Conservation (phyloP, 352 stramenopile species). For the Proteromonas lacertae region DNA sequence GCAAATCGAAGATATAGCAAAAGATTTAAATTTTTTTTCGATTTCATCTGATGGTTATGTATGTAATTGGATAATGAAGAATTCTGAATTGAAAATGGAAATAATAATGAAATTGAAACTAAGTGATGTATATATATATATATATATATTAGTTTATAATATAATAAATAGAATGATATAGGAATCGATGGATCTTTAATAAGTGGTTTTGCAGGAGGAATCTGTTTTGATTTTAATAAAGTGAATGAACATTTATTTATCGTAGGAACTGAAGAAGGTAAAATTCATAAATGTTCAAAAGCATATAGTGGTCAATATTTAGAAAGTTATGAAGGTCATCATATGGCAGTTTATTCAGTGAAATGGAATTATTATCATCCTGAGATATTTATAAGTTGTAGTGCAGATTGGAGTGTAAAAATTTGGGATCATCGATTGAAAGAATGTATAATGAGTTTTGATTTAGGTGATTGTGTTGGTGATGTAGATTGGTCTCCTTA, state of each 20-base stretch:
- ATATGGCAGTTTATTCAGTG: constrained; percentile 82
- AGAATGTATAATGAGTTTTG: constrained; percentile 40
- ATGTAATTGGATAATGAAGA: constrained; percentile 79
- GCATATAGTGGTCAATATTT: constrained; percentile 82
- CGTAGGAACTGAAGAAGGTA: constrained; percentile 78
- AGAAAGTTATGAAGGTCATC: constrained; percentile 67
- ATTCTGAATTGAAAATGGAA: constrained; percentile 91
- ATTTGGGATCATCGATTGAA: constrained; percentile 73
- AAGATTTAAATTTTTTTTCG: constrained; percentile 82
- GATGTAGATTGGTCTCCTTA: constrained; percentile 80
- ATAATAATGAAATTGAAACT: constrained; percentile 82
- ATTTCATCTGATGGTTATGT: constrained; percentile 78
- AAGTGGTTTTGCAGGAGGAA: constrained; percentile 55
- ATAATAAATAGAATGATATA: no score
- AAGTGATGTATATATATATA: no score
- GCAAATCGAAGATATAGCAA: constrained; percentile 60
- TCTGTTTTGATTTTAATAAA: constrained; percentile 79
- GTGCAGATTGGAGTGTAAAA: constrained; percentile 86
- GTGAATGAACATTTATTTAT: constrained; percentile 79
- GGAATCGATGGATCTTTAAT: constrained; percentile 47
- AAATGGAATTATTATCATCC: constrained; percentile 77
- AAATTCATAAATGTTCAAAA: constrained; percentile 86
- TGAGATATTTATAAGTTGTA: constrained; percentile 67
- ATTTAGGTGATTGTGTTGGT: constrained; percentile 68
- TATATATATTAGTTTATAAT: no score